Conservation (phyloP, 2,329 filamentous ascomycete species). For the Trichoderma koningii region DNA sequence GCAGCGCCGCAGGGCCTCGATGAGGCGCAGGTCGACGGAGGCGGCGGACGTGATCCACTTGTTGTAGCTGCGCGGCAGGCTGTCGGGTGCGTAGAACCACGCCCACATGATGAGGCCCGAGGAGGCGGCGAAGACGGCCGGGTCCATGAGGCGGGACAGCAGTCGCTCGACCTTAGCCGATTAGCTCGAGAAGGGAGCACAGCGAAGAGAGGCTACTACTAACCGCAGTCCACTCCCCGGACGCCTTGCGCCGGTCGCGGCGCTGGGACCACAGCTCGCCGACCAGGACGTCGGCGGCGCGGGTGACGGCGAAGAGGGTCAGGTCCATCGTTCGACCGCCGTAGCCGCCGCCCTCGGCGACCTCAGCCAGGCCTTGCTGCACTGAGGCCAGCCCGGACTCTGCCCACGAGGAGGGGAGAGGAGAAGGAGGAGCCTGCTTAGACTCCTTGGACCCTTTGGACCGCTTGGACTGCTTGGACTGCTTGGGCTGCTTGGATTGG, state of each 20-base stretch:
- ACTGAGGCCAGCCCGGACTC: constrained; percentile 46
- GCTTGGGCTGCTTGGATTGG: constrained; percentile 53
- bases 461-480: no score
- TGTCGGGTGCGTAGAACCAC: constrained; percentile 76
- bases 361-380: constrained; percentile 36
- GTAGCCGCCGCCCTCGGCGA: constrained; percentile 33
- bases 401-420: constrained; percentile 31
- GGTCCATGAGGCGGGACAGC: constrained; percentile 55
- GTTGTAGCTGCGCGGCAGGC: constrained; percentile 72
- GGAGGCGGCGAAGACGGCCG: constrained; percentile 70
- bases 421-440: no score
- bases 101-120: constrained; percentile 83
- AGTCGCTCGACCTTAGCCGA: constrained; percentile 38
- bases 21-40: constrained; percentile 71
- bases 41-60: constrained; percentile 81
- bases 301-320: constrained; percentile 73
- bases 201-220: constrained; percentile 27
- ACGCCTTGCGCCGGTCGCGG: constrained; percentile 47
- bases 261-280: constrained; percentile 64
- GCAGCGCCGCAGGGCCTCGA: constrained; percentile 71
- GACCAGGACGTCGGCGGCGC: constrained; percentile 71
- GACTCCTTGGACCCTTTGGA: no score
- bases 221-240: constrained; percentile 52
- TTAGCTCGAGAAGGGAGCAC: constrained; percentile 25
- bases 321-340: constrained; percentile 79